A percentile compares a stretch with the other conserved stretches of the same genome.
Conservation (phyloP, 2,329 filamentous ascomycete species). For the Talaromyces sp. region DNA sequence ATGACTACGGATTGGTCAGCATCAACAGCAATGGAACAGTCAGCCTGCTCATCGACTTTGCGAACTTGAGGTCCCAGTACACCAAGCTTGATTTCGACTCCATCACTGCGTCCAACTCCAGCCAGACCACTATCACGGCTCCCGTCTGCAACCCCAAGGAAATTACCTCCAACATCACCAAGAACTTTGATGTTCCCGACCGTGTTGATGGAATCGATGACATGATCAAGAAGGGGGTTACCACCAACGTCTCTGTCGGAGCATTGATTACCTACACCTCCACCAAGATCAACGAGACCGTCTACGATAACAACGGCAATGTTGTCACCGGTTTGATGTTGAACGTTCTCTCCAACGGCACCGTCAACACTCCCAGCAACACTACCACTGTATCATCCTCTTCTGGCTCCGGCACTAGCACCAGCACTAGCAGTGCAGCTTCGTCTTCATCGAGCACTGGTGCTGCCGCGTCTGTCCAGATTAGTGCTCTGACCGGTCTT, state of each 20-base stretch:
- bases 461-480: constrained; percentile 17
- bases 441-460: constrained; percentile 20
- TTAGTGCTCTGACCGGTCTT: constrained; percentile 11
- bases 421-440: constrained; percentile 20
- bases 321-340: constrained; percentile 63
- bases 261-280: constrained; percentile 60
- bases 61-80: constrained; percentile 72
- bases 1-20: constrained; percentile 56
- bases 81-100: constrained; percentile 66
- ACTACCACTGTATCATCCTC: constrained; percentile 24
- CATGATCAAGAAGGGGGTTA: constrained; percentile 73
- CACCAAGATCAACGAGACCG: constrained; percentile 53
- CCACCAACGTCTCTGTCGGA: constrained; percentile 56
- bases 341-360: constrained; percentile 48
- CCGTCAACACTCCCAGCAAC: constrained; percentile 55
- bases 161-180: constrained; percentile 68
- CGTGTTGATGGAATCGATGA: constrained; percentile 64
- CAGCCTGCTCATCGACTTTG: constrained; percentile 61
- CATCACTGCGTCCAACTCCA: constrained; percentile 61
- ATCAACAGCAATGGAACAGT: constrained; percentile 57
- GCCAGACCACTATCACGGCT: constrained; percentile 52
- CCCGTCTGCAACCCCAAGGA: constrained; percentile 64
- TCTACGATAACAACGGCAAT: constrained; percentile 55
- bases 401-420: constrained; percentile 17
- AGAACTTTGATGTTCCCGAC: constrained; percentile 71